Evolutionary conservation across 2,329 filamentous ascomycete genomes (phyloP), one percentile per base, ranked within the genome.

Genomic region (Ophiognomonia clavigignenti-juglandacearum): DNA sequence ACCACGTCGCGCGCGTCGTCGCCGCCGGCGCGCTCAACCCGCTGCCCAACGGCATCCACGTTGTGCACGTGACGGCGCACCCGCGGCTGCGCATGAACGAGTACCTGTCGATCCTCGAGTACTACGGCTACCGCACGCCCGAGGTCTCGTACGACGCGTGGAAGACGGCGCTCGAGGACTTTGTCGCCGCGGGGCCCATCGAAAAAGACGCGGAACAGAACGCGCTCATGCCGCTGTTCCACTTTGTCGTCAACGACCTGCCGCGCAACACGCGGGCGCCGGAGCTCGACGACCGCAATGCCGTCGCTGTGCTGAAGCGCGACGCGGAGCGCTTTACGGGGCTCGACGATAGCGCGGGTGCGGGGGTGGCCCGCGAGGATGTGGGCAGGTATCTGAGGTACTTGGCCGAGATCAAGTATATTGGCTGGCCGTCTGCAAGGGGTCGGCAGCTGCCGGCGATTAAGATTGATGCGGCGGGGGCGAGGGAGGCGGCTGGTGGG

Each of bases 1-100:
- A 82, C 53, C 88, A 95, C 55, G 90, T 96, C 29, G 80, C 85
- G 1, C 76, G 80, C n/a, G 79, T 95, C 7, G 85, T 95, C 22
- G 81, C 89, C 16, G 88, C 90, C 1, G 73, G 84, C 5, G 77
- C 82, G 0, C 74, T 95, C 57, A 77, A 84, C 59, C 83, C 83
- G 1, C 73, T 81, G 1, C 54, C 60, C 4, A 58, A 46, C 37
- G 61, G 62, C 4, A 63, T 74, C 3, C 71, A 77, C 50, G 87
- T 95, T 5, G 77, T 82, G 1, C 88, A 95, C 56, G 83, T 93
- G 39, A 95, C 89, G 1, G 80, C 79, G 3, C 88, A 91, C 63
- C 89, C 89, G 2, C 76, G 88, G 14, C 76, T 93, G 34, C 81
- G 80, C 3, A 84, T 91, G 73, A 88, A 85, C 66, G 76, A 88